Evolutionary conservation across 176 grass and related monocot species (phyloP).

Genomic region (Lolium multiflorum): DNA sequence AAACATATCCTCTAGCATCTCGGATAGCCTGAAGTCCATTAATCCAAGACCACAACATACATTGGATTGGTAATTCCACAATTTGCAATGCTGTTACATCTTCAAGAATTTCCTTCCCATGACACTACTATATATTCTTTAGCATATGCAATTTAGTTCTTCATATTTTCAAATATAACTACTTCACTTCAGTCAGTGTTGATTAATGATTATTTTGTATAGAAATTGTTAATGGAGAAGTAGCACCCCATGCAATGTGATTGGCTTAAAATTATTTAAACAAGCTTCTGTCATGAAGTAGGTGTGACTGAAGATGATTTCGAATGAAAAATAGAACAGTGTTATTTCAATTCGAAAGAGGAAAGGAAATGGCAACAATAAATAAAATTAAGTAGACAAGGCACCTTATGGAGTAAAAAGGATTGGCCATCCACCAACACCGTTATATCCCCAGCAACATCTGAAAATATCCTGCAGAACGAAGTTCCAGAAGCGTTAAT

Average conservation of each 20-base stretch:
- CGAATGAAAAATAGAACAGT: neutral
- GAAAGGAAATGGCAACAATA: neutral
- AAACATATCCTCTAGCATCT: too few species aligned
- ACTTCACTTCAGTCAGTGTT: neutral
- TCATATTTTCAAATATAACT: too few species aligned
- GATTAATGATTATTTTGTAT: neutral
- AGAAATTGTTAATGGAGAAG: neutral
- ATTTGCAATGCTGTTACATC: too few species aligned
- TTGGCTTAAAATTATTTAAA: neutral
- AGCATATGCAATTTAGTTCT: too few species aligned
- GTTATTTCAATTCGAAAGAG: neutral
- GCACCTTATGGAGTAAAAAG: conserved; percentile 91
- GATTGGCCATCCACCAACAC: conserved; percentile 78
- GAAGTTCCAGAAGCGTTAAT: conserved; percentile 2
- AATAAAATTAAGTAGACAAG: neutral
- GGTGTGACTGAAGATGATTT: neutral
- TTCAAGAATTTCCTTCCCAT: too few species aligned
- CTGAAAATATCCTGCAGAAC: conserved; percentile 92
- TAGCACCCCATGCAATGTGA: neutral
- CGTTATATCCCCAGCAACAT: conserved; percentile 86
- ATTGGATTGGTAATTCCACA: too few species aligned
- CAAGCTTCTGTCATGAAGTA: neutral
- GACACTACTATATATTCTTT: too few species aligned
- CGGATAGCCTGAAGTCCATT: too few species aligned
- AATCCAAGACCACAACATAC: too few species aligned